Evolutionary conservation across 225 moss, liverwort and hornwort species (phyloP).

Genomic region (Anthoceros angustus): DNA sequence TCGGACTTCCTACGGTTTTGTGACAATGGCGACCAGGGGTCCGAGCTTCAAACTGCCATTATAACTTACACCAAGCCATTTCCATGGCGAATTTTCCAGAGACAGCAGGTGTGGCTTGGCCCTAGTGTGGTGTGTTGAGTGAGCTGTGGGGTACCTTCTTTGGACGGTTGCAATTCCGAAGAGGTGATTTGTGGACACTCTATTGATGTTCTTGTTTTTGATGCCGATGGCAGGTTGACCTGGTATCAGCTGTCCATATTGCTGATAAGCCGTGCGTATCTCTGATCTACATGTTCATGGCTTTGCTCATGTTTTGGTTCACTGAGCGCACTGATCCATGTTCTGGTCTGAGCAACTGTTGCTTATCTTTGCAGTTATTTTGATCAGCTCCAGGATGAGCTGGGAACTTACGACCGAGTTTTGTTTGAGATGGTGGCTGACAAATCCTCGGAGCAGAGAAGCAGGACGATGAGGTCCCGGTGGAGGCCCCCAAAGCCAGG

Average conservation of each 20-base stretch:
- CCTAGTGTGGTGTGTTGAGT: not conserved
- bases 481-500: slow-evolving; percentile 93
- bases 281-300: not conserved
- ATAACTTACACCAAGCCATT: slow-evolving; percentile 64
- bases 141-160: not conserved
- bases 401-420: slow-evolving; percentile 78
- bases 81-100: slow-evolving; percentile 53
- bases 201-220: slow-evolving; percentile 1
- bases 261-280: slow-evolving; percentile 75
- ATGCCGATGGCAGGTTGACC: slow-evolving; percentile 51
- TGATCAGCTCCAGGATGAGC: slow-evolving; percentile 61
- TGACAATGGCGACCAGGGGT: slow-evolving; percentile 64
- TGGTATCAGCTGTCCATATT: slow-evolving; percentile 95
- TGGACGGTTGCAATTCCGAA: not conserved
- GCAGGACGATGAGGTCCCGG: slow-evolving; percentile 71
- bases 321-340: not conserved
- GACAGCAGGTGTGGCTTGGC: slow-evolving; percentile 24
- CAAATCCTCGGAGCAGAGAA: slow-evolving; percentile 79
- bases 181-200: not conserved
- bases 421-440: slow-evolving; percentile 99
- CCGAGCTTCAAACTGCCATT: slow-evolving; percentile 93
- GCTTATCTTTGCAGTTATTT: slow-evolving; percentile 45
- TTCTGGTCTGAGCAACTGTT: not conserved
- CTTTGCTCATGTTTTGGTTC: not conserved
- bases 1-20: slow-evolving; percentile 88